Percentiles rank a stretch among this genome's conserved stretches.
phyloP scores from a whole-genome alignment of 495 filamentous ascomycete genomes.

The Podospora australis region DNA sequence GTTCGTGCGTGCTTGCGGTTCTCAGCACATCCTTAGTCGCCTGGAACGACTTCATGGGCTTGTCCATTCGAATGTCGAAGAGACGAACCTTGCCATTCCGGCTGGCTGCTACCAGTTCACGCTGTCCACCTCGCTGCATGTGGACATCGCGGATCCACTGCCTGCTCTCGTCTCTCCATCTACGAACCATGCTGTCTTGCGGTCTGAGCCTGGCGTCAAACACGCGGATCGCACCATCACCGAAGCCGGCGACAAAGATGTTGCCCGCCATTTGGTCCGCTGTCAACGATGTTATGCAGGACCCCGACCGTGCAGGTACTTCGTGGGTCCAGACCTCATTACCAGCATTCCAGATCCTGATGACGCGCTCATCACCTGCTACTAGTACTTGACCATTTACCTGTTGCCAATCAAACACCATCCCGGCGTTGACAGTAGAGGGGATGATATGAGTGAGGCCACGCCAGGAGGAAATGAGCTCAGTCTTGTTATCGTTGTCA shows the following conservation, averaged over 20 bases:
- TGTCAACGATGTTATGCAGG: constrained; percentile 90
- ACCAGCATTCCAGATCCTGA: constrained; percentile 91
- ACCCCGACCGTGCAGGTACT: constrained; percentile 91
- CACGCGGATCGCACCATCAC: constrained; percentile 90
- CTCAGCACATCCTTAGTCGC: constrained; percentile 73
- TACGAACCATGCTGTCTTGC: constrained; percentile 81
- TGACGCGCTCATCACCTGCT: constrained; percentile 91
- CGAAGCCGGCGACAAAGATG: constrained; percentile 92
- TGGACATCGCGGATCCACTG: constrained; percentile 94
- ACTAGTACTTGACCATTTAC: constrained; percentile 91
- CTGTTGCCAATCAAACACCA: constrained; percentile 98
- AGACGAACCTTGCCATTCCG: constrained; percentile 87
- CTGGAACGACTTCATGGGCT: constrained; percentile 62
- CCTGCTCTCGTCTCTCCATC: constrained; percentile 82
- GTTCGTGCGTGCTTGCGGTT: constrained; percentile 89
- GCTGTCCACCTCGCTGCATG: constrained; percentile 90
- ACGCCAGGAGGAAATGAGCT: constrained; percentile 88
- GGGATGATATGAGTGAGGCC: constrained; percentile 88
- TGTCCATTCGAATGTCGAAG: constrained; percentile 89
- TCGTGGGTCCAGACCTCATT: constrained; percentile 89
- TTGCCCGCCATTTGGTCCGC: constrained; percentile 96
- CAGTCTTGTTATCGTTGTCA: constrained; percentile 60
- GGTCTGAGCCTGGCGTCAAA: constrained; percentile 84
- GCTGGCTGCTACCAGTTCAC: constrained; percentile 82
- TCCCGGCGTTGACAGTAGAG: constrained; percentile 84